A percentile compares a stretch with the other conserved stretches of the same genome.
Conservation (phyloP, 345 rosid species). For the Arabis hirsuta region DNA sequence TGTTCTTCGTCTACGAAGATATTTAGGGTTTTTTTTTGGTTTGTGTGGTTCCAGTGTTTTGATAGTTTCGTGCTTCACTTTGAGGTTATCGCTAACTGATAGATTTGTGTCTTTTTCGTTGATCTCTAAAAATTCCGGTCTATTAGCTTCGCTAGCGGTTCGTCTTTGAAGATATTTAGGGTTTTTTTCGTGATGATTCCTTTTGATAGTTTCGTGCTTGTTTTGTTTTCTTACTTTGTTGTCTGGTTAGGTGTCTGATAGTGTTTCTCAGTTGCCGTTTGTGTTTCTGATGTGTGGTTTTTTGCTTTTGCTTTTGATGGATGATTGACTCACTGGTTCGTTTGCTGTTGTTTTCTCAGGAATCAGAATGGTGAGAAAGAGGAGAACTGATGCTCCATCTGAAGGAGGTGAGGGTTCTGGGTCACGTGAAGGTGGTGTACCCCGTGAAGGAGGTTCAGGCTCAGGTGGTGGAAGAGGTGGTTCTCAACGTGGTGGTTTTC, state of each 20-base stretch:
- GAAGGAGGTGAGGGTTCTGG: constrained; percentile 75
- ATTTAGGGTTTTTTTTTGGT: constrained; percentile 19
- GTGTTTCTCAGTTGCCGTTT: background rate
- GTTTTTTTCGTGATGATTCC: no score
- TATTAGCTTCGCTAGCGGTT: constrained; percentile 1
- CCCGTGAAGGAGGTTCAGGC: constrained; percentile 55
- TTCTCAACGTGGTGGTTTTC: constrained; percentile 52
- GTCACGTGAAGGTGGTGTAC: constrained; percentile 51
- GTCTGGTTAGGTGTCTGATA: background rate
- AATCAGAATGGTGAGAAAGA: constrained; percentile 78
- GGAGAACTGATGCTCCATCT: constrained; percentile 58
- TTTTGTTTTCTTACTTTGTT: no score
- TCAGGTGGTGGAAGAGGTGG: constrained; percentile 65
- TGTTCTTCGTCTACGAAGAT: constrained; percentile 16
- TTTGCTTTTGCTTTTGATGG: background rate
- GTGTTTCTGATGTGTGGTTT: no score
- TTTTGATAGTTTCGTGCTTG: no score
- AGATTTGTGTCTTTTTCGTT: background rate
- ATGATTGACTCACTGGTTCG: background rate
- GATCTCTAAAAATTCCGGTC: constrained; percentile 32
- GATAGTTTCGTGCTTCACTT: background rate
- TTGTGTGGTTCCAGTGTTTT: background rate
- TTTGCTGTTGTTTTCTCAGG: constrained; percentile 27
- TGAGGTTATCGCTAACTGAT: background rate
- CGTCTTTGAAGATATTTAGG: constrained; percentile 23